Percentiles rank a stretch among this genome's conserved stretches.
phyloP scores from a whole-genome alignment of 495 filamentous ascomycete genomes.

The Aspergillus biplanus region DNA sequence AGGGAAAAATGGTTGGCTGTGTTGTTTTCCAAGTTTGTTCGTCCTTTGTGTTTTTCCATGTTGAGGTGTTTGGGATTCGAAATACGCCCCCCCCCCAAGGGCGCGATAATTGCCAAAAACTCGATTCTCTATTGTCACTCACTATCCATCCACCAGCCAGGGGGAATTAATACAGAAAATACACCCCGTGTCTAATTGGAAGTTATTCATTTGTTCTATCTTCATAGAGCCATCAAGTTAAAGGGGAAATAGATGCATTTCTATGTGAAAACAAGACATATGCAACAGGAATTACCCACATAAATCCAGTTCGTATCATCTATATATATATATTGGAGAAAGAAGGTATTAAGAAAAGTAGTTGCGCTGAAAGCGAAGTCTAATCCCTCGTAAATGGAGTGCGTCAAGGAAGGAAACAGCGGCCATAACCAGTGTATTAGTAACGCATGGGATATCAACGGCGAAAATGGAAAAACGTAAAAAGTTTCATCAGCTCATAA shows the following conservation, averaged over 20 bases:
- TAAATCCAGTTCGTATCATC: not conserved
- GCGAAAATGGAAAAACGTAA: not conserved
- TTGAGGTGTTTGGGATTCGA: too few species aligned
- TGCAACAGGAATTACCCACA: not conserved
- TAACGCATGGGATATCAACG: conserved; percentile 1
- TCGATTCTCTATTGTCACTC: too few species aligned
- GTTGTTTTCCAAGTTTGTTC: too few species aligned
- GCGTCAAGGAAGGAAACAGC: not conserved
- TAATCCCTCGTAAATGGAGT: not conserved
- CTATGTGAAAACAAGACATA: not conserved
- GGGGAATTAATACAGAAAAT: too few species aligned
- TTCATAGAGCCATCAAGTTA: not conserved
- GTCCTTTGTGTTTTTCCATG: too few species aligned
- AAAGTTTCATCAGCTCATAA: conserved; percentile 2
- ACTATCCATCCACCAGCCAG: too few species aligned
- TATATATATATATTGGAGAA: not conserved
- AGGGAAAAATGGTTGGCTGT: too few species aligned
- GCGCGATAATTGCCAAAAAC: too few species aligned
- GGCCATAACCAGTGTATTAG: not conserved
- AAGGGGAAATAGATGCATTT: not conserved
- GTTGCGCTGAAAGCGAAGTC: not conserved
- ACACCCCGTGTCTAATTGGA: too few species aligned
- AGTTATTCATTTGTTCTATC: not conserved
- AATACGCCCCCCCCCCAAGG: too few species aligned
- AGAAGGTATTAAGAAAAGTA: too few species aligned